Percentiles rank a stretch among this genome's conserved stretches.
Evolutionary conservation across 768 basidiomycete species (phyloP).

Genomic region (Pulveroboletus sp.): DNA sequence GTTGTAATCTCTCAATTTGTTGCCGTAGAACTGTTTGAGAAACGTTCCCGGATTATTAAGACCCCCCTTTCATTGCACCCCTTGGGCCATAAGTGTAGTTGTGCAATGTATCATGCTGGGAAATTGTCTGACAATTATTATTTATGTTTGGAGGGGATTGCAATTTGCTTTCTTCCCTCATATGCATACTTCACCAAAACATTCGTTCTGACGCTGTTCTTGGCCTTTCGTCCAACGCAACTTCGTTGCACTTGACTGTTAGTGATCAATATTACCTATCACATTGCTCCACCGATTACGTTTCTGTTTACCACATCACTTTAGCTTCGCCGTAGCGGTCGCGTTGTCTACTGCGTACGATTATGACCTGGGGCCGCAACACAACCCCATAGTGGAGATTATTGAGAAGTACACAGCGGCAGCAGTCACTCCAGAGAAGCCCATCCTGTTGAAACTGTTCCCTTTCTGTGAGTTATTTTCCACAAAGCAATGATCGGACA

Average conservation of each 20-base stretch:
- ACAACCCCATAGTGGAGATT: conserved; percentile 3
- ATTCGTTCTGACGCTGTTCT: background rate
- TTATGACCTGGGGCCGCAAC: background rate
- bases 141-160: conserved; percentile 8
- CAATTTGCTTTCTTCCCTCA: conserved; percentile 1
- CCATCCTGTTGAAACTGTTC: background rate
- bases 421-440: conserved; percentile 1
- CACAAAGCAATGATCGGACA: background rate
- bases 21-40: too few species aligned
- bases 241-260: conserved; percentile 1
- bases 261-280: background rate
- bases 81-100: too few species aligned
- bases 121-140: background rate
- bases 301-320: background rate
- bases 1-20: too few species aligned
- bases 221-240: conserved; percentile 3
- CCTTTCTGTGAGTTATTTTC: conserved; percentile 3
- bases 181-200: conserved; percentile 11
- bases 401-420: background rate
- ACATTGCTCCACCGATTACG: background rate
- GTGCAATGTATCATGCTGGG: background rate
- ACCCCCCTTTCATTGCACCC: too few species aligned
- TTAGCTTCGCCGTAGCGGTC: background rate
- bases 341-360: conserved; percentile 1
- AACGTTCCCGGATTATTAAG: too few species aligned